Evolutionary conservation across 2,329 filamentous ascomycete genomes (phyloP), one percentile per base, ranked within the genome.

Genomic region (Aspergillus ruber): DNA sequence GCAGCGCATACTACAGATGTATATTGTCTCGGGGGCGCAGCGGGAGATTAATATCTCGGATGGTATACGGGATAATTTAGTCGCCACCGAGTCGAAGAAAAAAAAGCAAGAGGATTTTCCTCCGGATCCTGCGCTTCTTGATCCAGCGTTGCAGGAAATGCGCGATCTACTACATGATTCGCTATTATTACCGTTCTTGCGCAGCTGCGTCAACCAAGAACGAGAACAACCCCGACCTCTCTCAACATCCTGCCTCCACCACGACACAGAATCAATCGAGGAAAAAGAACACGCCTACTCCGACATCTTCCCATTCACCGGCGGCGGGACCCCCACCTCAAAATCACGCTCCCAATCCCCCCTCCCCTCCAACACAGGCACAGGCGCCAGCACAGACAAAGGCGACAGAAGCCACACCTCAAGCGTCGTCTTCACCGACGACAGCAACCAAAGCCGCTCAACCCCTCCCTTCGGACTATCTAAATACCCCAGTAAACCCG

Each of bases 11-110:
- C 10, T 44, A 9, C 27, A 44, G 10, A 18, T 21, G 15, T 29
- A 44, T 17, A 44, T 44, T 3, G 12, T 23, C 9, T 13, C 43
- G 2, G 18, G 23, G 15, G 23, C 18, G 6, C 4, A 15, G 18
- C 43, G 43, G 15, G 43, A 44, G 29, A 44, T 44, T 4, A 44
- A 44, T 6, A 38, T 44, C 13, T 18, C 43, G 13, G 7, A 23
- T 20, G 17, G 17, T 7, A 18, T 44, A 10, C 43, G 43, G 5
- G 3, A 25, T 33, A 13, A 25, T 20, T 10, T 44, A 20, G 10
- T 39, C 17, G 36, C 10, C 36, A 9, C 36, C 5, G 36, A 10
- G n/a, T 18, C 36, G n/a, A 18, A 10, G 9, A 2, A 2, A 39
- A 13, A 8, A 3, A 18, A 18, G 17, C 1, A 18, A 10, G 18